A percentile compares a stretch with the other conserved stretches of the same genome.
These are phyloP conservation scores for Hypomyces rosellus DNA, from an alignment of 2,329 filamentous ascomycete genomes.

Conservation along the genomic window DNA sequence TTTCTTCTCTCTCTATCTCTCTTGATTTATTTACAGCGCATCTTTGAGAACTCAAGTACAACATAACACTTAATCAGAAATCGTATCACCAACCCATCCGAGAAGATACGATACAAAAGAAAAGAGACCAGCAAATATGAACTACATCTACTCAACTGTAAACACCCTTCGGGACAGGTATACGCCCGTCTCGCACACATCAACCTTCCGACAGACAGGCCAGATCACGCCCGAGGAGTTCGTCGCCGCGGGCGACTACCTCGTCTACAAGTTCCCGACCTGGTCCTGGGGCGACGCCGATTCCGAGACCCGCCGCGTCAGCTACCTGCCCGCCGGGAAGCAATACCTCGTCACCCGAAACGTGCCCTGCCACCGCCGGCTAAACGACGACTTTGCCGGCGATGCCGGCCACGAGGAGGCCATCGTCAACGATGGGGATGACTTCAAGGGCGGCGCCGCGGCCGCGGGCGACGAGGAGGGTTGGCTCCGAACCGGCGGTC, in stretches of 20 bases:
- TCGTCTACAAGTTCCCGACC: slow-evolving; percentile 97
- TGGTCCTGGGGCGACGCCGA: slow-evolving; percentile 96
- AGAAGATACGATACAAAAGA: background rate
- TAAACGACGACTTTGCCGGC: slow-evolving; percentile 90
- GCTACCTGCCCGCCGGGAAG: slow-evolving; percentile 79
- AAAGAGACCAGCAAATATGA: slow-evolving; percentile 51
- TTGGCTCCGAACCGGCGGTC: slow-evolving; percentile 83
- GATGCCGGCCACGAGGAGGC: slow-evolving; percentile 82
- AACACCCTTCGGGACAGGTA: slow-evolving; percentile 89
- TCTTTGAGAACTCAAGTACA: background rate
- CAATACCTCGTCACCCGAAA: slow-evolving; percentile 94
- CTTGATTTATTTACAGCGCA: background rate
- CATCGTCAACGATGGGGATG: slow-evolving; percentile 73
- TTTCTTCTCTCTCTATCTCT: background rate
- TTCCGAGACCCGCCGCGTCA: slow-evolving; percentile 67
- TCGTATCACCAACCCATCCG: background rate
- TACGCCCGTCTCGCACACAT: slow-evolving; percentile 81
- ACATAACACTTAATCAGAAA: background rate
- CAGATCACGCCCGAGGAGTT: slow-evolving; percentile 98
- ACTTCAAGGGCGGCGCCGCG: slow-evolving; percentile 41
- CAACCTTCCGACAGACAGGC: slow-evolving; percentile 87
- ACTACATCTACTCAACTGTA: slow-evolving; percentile 86
- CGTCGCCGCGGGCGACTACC: slow-evolving; percentile 88
- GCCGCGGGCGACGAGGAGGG: slow-evolving; percentile 68
- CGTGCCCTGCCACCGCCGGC: slow-evolving; percentile 84